Percentiles rank a stretch among this genome's conserved stretches.
These are phyloP conservation scores for Lagenaria siceraria DNA, from an alignment of 306 rosid genomes.

Conservation along the genomic window DNA sequence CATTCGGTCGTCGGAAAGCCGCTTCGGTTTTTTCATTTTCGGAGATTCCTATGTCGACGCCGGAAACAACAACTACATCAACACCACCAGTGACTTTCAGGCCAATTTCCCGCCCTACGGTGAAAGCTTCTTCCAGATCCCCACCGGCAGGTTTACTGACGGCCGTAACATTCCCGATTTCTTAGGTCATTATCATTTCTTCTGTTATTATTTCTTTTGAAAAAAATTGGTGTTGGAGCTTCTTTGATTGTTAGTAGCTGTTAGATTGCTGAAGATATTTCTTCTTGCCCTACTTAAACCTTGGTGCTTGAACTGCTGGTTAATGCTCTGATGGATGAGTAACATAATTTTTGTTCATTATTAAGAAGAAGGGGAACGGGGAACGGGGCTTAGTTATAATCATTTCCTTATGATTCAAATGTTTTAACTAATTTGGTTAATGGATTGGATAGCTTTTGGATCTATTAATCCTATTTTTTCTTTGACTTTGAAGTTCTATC, in stretches of 20 bases:
- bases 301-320: background rate
- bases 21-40: slow-evolving; percentile 14
- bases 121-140: background rate
- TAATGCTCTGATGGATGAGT: background rate
- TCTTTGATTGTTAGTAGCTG: too few species aligned
- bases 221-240: too few species aligned
- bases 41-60: slow-evolving; percentile 11
- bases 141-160: background rate
- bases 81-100: background rate
- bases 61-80: slow-evolving; percentile 20
- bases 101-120: background rate
- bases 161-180: background rate
- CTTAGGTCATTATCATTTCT: background rate
- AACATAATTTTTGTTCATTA: background rate
- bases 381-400: background rate
- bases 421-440: background rate
- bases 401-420: background rate
- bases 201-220: background rate
- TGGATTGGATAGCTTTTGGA: background rate
- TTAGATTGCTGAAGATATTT: too few species aligned
- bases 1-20: background rate
- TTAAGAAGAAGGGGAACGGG: background rate
- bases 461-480: background rate
- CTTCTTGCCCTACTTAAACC: background rate
- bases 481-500: background rate